Evolutionary conservation across 2,329 filamentous ascomycete genomes (phyloP).

Genomic region (Paecilomyces dactylethromorphus): DNA sequence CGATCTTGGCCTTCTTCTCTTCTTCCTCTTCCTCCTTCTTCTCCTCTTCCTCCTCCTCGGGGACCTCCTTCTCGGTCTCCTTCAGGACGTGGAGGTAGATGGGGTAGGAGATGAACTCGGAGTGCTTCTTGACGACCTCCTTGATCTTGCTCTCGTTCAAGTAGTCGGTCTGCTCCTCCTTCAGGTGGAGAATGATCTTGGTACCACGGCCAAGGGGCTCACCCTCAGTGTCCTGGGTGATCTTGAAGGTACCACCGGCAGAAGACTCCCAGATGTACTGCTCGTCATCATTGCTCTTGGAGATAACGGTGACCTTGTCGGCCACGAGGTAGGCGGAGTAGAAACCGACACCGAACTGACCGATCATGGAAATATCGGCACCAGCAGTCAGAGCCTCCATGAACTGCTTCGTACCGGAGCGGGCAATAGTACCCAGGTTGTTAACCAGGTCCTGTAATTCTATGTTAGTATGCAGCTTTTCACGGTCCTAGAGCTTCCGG

Average conservation of each 20-base stretch:
- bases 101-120: conserved; percentile 99
- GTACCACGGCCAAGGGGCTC: conserved; percentile 88
- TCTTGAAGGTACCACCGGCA: conserved; percentile 95
- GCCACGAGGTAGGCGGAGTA: conserved; percentile 99
- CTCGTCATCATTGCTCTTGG: conserved; percentile 99
- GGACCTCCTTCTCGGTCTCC: conserved; percentile 98
- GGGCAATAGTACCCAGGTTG: conserved; percentile 99
- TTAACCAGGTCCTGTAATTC: conserved; percentile 83
- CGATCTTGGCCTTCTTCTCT: conserved; percentile 93
- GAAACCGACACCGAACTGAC: conserved; percentile 99
- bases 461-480: conserved; percentile 5
- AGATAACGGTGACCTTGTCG: conserved; percentile 90
- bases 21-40: conserved; percentile 67
- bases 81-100: conserved; percentile 99
- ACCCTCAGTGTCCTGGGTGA: conserved; percentile 82
- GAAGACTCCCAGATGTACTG: conserved; percentile 99
- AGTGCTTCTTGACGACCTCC: conserved; percentile 99
- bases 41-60: conserved; percentile 84
- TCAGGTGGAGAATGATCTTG: conserved; percentile 97
- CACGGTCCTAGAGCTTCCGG: neutral
- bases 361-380: conserved; percentile 99
- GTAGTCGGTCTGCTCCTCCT: conserved; percentile 99
- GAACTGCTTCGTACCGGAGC: conserved; percentile 99
- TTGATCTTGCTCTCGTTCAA: conserved; percentile 98
- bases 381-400: conserved; percentile 98